phyloP scores from a whole-genome alignment of 306 rosid species.

The Citrullus colocynthis region DNA sequence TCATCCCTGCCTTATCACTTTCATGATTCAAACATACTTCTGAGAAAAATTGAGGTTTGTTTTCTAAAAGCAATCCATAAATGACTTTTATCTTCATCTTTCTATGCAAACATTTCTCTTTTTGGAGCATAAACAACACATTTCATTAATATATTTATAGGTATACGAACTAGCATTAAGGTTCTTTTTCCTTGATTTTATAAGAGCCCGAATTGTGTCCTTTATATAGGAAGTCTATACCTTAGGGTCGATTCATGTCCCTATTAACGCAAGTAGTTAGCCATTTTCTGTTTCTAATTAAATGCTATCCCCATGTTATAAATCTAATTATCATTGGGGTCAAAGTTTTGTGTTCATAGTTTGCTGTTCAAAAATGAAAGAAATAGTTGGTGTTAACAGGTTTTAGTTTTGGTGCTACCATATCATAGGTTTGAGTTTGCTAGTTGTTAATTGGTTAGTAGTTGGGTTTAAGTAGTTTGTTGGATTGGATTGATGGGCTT shows the following conservation, averaged over 20 bases:
- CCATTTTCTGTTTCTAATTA: background rate
- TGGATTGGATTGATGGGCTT: background rate
- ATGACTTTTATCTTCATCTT: background rate
- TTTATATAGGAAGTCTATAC: background rate
- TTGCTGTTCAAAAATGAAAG: background rate
- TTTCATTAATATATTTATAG: background rate
- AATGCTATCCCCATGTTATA: background rate
- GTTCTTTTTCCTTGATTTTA: background rate
- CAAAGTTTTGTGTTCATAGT: background rate
- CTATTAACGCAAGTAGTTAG: background rate
- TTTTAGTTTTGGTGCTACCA: background rate
- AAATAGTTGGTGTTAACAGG: background rate
- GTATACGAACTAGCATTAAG: background rate
- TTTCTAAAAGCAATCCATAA: background rate
- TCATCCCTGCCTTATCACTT: constrained; percentile 6
- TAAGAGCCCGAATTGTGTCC: background rate
- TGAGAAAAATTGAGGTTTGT: constrained; percentile 4
- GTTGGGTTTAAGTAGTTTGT: background rate
- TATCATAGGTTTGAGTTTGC: background rate
- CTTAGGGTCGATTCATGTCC: background rate
- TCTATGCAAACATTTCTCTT: background rate
- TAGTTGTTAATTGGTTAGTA: background rate
- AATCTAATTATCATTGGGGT: background rate
- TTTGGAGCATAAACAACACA: background rate
- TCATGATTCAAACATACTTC: constrained; percentile 8